These are phyloP conservation scores for Penicillium waksmanii DNA, from an alignment of 495 filamentous ascomycete genomes.

Conservation along the genomic window DNA sequence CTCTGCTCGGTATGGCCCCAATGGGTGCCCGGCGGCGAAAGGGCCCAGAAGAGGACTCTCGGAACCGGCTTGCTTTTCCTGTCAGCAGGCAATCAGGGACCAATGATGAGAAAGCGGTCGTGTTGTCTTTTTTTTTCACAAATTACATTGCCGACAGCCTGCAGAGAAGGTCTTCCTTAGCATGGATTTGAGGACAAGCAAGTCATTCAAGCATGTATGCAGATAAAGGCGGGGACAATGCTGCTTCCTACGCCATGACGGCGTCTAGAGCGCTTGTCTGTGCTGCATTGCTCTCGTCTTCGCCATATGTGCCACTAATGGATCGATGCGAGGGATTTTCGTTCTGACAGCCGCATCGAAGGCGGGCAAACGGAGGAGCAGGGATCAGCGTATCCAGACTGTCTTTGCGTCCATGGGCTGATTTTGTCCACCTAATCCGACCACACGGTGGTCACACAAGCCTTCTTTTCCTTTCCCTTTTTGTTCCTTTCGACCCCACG, in stretches of 20 bases:
- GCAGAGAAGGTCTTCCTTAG: conserved; percentile 18
- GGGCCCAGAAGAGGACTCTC: conserved; percentile 3
- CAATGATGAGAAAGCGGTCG: conserved; percentile 25
- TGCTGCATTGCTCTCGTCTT: conserved; percentile 18
- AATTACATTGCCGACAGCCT: conserved; percentile 21
- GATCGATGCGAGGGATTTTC: conserved; percentile 15
- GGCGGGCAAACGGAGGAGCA: conserved; percentile 20
- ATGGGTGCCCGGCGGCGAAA: conserved; percentile 19
- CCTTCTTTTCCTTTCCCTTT: neutral
- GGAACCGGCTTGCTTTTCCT: conserved; percentile 17
- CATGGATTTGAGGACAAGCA: conserved; percentile 19
- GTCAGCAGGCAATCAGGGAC: conserved; percentile 29
- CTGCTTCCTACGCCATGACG: conserved; percentile 19
- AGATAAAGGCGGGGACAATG: conserved; percentile 20
- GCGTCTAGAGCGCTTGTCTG: conserved; percentile 48
- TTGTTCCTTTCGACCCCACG: neutral
- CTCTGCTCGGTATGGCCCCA: conserved; percentile 4
- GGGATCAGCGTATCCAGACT: conserved; percentile 17
- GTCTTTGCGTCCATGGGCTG: conserved; percentile 4
- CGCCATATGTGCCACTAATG: conserved; percentile 17
- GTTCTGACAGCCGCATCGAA: conserved; percentile 29
- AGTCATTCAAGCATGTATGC: conserved; percentile 28
- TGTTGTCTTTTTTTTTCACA: conserved; percentile 6
- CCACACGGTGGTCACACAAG: conserved; percentile 16
- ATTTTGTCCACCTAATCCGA: conserved; percentile 6